phyloP scores from a whole-genome alignment of 2,329 filamentous ascomycete species.

The Orbilia brochopaga region DNA sequence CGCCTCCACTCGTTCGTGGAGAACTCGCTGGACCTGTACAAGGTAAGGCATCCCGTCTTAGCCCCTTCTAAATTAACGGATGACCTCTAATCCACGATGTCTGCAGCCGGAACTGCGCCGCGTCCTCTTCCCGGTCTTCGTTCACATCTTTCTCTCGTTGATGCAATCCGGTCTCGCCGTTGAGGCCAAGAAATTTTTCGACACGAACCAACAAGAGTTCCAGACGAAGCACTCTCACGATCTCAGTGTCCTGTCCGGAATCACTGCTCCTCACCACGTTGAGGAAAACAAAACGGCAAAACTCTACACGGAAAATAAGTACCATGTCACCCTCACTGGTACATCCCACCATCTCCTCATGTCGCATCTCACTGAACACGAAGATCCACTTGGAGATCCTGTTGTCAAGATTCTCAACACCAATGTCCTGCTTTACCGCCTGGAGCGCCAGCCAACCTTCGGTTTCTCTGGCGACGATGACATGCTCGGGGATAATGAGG shows the following conservation, averaged over 20 bases:
- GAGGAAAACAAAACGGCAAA: constrained; percentile 77
- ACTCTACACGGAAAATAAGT: constrained; percentile 84
- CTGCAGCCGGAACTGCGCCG: constrained; percentile 80
- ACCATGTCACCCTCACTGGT: constrained; percentile 85
- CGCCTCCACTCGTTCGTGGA: constrained; percentile 83
- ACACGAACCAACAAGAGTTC: constrained; percentile 65
- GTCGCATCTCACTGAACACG: constrained; percentile 86
- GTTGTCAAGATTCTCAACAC: constrained; percentile 75
- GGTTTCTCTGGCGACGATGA: constrained; percentile 64
- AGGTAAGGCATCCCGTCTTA: constrained; percentile 65
- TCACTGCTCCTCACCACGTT: constrained; percentile 79
- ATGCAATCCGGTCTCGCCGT: constrained; percentile 72
- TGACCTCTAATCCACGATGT: constrained; percentile 49
- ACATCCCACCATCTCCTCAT: constrained; percentile 82
- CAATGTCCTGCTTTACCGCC: constrained; percentile 66
- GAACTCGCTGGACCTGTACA: constrained; percentile 91
- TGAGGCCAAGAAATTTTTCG: constrained; percentile 76
- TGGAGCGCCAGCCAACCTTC: constrained; percentile 61
- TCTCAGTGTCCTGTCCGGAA: constrained; percentile 73
- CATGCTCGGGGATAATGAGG: constrained; percentile 70
- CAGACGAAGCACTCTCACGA: constrained; percentile 83
- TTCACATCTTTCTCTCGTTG: constrained; percentile 87
- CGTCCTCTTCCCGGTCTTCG: constrained; percentile 89
- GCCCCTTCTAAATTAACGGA: constrained; percentile 28
- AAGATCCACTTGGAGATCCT: constrained; percentile 77